phyloP scores from a whole-genome alignment of 257 asterid genomes.

The Penstemon newberryi region DNA sequence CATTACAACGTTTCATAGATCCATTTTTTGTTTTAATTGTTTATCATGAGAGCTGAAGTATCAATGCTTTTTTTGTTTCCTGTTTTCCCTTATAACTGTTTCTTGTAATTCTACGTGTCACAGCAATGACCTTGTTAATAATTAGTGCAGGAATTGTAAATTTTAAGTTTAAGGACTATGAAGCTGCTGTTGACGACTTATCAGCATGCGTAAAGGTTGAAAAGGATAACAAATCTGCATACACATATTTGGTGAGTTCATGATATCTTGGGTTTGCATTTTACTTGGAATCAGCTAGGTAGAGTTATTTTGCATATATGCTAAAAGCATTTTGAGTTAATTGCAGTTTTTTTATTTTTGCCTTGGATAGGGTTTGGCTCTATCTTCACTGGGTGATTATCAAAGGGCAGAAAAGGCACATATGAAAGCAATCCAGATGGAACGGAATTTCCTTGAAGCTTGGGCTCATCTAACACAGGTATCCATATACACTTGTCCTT shows the following conservation, averaged over 20 bases:
- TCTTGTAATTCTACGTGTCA: conserved; percentile 20
- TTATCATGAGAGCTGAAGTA: conserved; percentile 26
- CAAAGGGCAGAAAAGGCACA: conserved; percentile 91
- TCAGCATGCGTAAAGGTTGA: conserved; percentile 80
- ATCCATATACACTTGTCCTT: conserved; percentile 21
- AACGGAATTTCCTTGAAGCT: conserved; percentile 81
- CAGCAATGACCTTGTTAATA: conserved; percentile 28
- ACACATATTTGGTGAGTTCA: conserved; percentile 83
- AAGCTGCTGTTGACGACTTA: conserved; percentile 89
- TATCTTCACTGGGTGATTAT: conserved; percentile 85
- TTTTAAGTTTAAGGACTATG: conserved; percentile 90
- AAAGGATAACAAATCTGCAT: conserved; percentile 86
- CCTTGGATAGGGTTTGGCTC: conserved; percentile 80
- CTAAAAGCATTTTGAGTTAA: conserved; percentile 11
- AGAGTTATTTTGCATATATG: conserved; percentile 17
- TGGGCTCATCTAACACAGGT: conserved; percentile 99
- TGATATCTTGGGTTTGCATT: conserved; percentile 17
- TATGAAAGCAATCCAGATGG: conserved; percentile 82
- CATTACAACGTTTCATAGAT: background rate
- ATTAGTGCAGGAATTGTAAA: conserved; percentile 81
- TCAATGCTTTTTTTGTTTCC: conserved; percentile 2
- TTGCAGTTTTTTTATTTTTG: conserved; percentile 15
- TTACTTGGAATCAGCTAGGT: conserved; percentile 25
- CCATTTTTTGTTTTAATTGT: conserved; percentile 15
- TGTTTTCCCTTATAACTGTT: background rate